Conservation (phyloP, 1,284 basidiomycete genomes). For the Ganoderma meredithae region DNA sequence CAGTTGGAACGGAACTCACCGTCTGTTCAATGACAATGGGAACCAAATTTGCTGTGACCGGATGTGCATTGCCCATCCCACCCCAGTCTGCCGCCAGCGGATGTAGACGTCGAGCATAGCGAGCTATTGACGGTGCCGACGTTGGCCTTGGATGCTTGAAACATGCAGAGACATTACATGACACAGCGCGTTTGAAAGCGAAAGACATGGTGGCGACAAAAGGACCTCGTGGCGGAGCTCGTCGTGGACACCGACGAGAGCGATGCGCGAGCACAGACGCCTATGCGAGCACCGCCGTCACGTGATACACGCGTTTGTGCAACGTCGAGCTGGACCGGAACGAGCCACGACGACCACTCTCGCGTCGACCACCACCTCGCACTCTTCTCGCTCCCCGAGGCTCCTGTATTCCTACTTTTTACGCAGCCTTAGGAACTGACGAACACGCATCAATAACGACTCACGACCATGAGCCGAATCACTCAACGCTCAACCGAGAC, state of each 20-base stretch:
- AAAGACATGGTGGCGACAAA: constrained; percentile 19
- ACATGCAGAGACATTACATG: constrained; percentile 10
- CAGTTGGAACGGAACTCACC: constrained; percentile 47
- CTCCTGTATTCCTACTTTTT: background rate
- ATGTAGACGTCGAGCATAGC: constrained; percentile 47
- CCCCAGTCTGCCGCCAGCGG: constrained; percentile 28
- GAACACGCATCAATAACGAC: constrained; percentile 9
- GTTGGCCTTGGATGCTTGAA: constrained; percentile 7
- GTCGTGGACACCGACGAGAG: background rate
- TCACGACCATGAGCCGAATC: constrained; percentile 29
- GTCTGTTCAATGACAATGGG: constrained; percentile 95
- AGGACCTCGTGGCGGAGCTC: background rate
- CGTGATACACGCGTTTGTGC: constrained; percentile 41
- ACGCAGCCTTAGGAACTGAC: background rate
- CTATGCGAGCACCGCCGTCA: constrained; percentile 35
- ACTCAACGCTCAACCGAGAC: constrained; percentile 68
- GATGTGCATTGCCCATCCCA: constrained; percentile 25
- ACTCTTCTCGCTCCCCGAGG: constrained; percentile 4
- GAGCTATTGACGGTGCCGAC: constrained; percentile 28
- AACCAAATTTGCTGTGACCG: constrained; percentile 55
- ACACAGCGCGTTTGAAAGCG: constrained; percentile 24
- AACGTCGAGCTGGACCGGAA: constrained; percentile 20
- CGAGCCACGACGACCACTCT: constrained; percentile 28
- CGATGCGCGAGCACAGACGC: constrained; percentile 16
- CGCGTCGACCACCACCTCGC: constrained; percentile 26